Conservation (phyloP, 495 filamentous ascomycete genomes). For the Podospora australis region DNA sequence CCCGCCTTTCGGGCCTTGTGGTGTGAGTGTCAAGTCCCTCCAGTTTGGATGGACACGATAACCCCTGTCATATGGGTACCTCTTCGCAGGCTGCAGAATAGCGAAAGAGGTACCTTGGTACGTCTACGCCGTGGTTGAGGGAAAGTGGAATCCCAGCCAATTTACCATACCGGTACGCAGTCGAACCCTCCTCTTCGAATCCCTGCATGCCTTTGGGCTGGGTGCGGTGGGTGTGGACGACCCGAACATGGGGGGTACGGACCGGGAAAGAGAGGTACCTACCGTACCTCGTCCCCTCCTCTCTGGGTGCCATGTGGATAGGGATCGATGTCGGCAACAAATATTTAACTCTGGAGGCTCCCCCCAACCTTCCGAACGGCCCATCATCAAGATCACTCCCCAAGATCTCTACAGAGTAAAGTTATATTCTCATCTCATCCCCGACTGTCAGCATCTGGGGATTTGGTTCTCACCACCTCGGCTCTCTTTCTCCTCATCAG, state of each 20-base stretch:
- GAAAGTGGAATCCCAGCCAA: not conserved
- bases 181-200: conserved; percentile 6
- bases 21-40: no score
- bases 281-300: not conserved
- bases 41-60: not conserved
- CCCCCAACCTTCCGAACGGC: conserved; percentile 1
- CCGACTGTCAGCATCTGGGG: no score
- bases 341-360: conserved; percentile 13
- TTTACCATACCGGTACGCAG: not conserved
- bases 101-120: conserved; percentile 1
- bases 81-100: conserved; percentile 18
- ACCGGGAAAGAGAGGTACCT: no score
- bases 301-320: no score
- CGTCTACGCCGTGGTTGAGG: conserved; percentile 1
- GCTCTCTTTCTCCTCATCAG: not conserved
- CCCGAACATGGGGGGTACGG: not conserved
- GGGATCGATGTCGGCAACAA: not conserved
- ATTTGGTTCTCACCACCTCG: conserved; percentile 7
- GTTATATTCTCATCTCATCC: no score
- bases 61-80: conserved; percentile 13
- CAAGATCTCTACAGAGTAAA: no score
- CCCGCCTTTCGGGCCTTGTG: not conserved
- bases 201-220: conserved; percentile 9
- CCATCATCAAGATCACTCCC: no score
- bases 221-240: not conserved